A percentile compares a stretch with the other conserved stretches of the same genome.
phyloP scores from a whole-genome alignment of 257 asterid genomes.

The Osmanthus fragrans region DNA sequence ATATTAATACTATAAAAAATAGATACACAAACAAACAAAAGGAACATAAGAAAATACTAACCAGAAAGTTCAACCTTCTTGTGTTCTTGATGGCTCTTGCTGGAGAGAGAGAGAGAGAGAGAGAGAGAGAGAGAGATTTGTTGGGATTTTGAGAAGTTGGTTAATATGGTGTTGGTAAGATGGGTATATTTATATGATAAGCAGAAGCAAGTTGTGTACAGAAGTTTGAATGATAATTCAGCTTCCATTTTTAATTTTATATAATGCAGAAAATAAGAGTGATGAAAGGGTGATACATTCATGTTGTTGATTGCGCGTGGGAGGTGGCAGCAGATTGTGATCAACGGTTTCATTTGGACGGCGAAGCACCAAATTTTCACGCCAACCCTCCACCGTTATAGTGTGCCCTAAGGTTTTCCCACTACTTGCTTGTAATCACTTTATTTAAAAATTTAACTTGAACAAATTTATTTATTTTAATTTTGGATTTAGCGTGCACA shows the following conservation, averaged over 20 bases:
- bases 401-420: slow-evolving; percentile 26
- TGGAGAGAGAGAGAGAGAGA: no score
- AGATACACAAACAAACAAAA: neutral
- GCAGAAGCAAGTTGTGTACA: slow-evolving; percentile 16
- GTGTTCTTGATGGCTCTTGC: slow-evolving; percentile 20
- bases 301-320: slow-evolving; percentile 81
- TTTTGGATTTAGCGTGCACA: no score
- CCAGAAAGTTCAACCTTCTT: neutral
- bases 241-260: neutral
- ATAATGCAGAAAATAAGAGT: neutral
- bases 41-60: neutral
- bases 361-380: slow-evolving; percentile 77
- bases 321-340: slow-evolving; percentile 54
- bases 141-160: slow-evolving; percentile 30
- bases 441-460: neutral
- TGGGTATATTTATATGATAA: slow-evolving; percentile 20
- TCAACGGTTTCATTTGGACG: slow-evolving; percentile 75
- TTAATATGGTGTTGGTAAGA: slow-evolving; percentile 36
- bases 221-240: neutral
- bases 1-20: no score
- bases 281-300: neutral
- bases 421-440: neutral
- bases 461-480: neutral
- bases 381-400: slow-evolving; percentile 53
- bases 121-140: slow-evolving; percentile 24